phyloP scores from a whole-genome alignment of 1,139 yeast genomes.

The Yamadazyma atlantica region DNA sequence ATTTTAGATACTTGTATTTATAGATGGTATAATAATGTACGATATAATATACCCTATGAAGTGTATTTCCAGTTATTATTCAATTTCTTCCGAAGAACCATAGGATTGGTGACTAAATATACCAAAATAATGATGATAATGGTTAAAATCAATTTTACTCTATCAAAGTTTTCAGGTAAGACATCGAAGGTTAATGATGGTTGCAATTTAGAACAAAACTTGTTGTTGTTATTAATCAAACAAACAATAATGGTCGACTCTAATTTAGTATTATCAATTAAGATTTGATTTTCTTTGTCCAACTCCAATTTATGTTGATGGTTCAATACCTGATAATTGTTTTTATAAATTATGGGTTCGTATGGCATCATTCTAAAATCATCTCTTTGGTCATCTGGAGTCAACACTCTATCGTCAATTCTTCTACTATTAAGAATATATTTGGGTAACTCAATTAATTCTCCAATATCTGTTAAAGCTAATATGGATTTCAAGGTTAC shows the following conservation, averaged over 20 bases:
- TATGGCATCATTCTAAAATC: constrained; percentile 68
- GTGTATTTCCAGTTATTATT: constrained; percentile 33
- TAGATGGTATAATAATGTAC: not conserved
- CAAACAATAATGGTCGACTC: constrained; percentile 83
- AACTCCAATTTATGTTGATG: constrained; percentile 37
- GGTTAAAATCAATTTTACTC: constrained; percentile 60
- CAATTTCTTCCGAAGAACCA: constrained; percentile 52
- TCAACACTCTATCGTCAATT: constrained; percentile 52
- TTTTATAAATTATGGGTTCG: constrained; percentile 58
- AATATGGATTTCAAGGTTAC: constrained; percentile 72
- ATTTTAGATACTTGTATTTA: not conserved
- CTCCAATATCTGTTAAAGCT: constrained; percentile 58
- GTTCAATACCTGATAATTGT: constrained; percentile 40
- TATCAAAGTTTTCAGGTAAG: constrained; percentile 67
- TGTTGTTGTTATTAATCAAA: constrained; percentile 58
- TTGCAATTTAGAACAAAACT: constrained; percentile 73
- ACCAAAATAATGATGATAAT: constrained; percentile 51
- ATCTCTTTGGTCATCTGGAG: constrained; percentile 49
- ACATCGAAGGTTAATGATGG: constrained; percentile 88
- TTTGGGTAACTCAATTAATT: constrained; percentile 71
- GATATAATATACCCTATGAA: constrained; percentile 3
- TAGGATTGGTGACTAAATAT: constrained; percentile 52
- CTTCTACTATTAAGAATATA: constrained; percentile 61
- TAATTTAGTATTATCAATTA: constrained; percentile 64
- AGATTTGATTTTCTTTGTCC: constrained; percentile 31